A percentile compares a stretch with the other conserved stretches of the same genome.
Conservation (phyloP, 2,329 filamentous ascomycete species). For the Macroventuria anomochaeta region DNA sequence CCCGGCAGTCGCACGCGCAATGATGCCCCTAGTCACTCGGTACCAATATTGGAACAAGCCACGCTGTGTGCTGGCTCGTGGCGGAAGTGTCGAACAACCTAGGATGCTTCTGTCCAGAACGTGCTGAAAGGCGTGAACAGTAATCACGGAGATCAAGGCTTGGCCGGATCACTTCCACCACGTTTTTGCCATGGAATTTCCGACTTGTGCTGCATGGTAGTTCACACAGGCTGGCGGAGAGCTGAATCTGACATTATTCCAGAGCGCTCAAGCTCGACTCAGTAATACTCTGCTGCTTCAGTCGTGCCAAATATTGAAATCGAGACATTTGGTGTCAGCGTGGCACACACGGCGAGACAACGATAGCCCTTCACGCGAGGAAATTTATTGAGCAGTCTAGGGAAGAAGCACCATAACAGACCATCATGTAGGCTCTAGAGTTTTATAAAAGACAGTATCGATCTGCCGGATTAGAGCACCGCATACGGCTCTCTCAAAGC, state of each 20-base stretch:
- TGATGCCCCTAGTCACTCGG: neutral
- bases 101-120: neutral
- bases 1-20: neutral
- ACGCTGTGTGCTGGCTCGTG: neutral
- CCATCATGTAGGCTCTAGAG: neutral
- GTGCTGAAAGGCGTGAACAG: neutral
- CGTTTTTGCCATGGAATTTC: neutral
- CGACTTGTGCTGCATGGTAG: neutral
- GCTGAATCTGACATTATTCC: neutral
- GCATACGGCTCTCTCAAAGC: neutral
- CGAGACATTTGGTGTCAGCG: conserved; percentile 2
- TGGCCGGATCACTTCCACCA: neutral
- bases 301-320: neutral
- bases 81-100: neutral
- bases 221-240: neutral
- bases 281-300: neutral
- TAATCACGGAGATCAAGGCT: neutral
- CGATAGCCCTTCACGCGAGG: neutral
- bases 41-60: neutral
- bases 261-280: neutral
- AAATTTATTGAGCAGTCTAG: neutral
- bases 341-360: neutral
- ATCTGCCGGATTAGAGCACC: neutral
- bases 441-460: neutral
- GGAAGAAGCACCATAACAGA: neutral